These are phyloP conservation scores for Zymoseptoria pseudotritici DNA, from an alignment of 2,329 filamentous ascomycete genomes.

Conservation along the genomic window DNA sequence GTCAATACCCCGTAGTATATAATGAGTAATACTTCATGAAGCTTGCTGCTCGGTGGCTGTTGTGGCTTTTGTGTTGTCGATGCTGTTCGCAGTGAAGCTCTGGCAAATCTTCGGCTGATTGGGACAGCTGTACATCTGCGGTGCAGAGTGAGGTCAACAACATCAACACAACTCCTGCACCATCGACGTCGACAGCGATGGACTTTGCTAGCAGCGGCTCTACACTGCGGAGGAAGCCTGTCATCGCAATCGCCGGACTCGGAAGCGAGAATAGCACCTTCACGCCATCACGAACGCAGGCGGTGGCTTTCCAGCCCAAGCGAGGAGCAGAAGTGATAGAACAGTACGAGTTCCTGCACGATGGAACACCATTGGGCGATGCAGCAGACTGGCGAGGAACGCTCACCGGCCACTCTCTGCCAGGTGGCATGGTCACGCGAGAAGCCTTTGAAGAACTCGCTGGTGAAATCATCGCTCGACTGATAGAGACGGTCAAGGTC, in stretches of 20 bases:
- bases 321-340: constrained; percentile 7
- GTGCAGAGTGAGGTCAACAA: not conserved
- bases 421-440: constrained; percentile 14
- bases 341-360: constrained; percentile 7
- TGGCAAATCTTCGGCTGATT: not conserved
- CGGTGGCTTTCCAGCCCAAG: constrained; percentile 8
- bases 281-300: constrained; percentile 7
- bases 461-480: constrained; percentile 6
- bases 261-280: constrained; percentile 14
- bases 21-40: constrained; percentile 9
- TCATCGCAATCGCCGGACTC: constrained; percentile 11
- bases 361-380: constrained; percentile 5
- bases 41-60: not conserved
- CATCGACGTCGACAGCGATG: not conserved
- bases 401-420: constrained; percentile 12
- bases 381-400: constrained; percentile 11
- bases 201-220: not conserved
- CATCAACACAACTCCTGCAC: not conserved
- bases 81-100: not conserved
- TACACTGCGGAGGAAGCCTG: not conserved
- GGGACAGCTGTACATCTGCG: not conserved
- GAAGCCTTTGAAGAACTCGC: constrained; percentile 15
- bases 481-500: constrained; percentile 1
- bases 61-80: not conserved
- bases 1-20: constrained; percentile 8